Conservation (phyloP, 768 basidiomycete genomes). For the Boletus pseudopeckii region DNA sequence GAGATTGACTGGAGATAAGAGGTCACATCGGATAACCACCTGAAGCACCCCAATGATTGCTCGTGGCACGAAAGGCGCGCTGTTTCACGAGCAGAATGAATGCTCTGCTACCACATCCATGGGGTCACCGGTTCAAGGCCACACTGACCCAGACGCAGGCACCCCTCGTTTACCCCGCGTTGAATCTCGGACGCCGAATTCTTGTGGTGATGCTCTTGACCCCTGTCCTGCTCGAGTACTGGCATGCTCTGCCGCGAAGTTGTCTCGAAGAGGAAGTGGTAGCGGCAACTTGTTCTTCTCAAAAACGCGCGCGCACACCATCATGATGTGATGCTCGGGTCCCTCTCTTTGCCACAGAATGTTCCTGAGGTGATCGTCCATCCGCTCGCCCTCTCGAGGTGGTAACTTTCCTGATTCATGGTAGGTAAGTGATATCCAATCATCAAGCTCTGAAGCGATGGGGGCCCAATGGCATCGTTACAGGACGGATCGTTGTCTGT, state of each 20-base stretch:
- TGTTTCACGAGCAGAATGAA: background rate
- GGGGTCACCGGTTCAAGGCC: background rate
- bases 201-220: background rate
- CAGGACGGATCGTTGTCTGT: background rate
- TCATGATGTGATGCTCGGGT: background rate
- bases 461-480: background rate
- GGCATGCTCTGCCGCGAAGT: constrained; percentile 10
- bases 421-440: background rate
- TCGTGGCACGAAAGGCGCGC: background rate
- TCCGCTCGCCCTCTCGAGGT: background rate
- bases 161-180: constrained; percentile 1
- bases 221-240: background rate
- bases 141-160: background rate
- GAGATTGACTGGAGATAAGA: constrained; percentile 15
- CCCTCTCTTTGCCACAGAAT: background rate
- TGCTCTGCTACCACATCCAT: background rate
- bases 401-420: background rate
- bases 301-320: background rate
- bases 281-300: constrained; percentile 1
- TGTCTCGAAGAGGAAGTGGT: constrained; percentile 8
- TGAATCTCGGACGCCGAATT: background rate
- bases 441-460: background rate
- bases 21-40: background rate
- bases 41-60: background rate
- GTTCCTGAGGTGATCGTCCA: constrained; percentile 10